Conservation (phyloP, 495 filamentous ascomycete genomes). For the Echria macrotheca region DNA sequence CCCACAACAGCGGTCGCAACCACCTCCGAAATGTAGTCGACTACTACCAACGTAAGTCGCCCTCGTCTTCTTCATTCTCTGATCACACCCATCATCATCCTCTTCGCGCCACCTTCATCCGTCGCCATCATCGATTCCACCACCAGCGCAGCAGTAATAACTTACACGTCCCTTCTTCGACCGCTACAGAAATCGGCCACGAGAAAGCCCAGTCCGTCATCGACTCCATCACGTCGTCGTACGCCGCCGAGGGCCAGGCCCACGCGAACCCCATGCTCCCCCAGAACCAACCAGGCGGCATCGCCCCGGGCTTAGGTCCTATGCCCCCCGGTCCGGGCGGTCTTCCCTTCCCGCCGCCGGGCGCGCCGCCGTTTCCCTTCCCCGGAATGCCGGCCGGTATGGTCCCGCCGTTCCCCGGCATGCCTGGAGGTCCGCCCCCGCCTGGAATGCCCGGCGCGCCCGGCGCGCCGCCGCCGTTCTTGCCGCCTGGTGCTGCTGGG, state of each 20-base stretch:
- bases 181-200: conserved; percentile 78
- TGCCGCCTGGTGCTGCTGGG: too few species aligned
- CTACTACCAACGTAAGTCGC: conserved; percentile 84
- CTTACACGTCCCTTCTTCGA: not conserved
- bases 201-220: conserved; percentile 98
- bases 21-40: conserved; percentile 95
- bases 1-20: conserved; percentile 93
- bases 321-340: conserved; percentile 42
- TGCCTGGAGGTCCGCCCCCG: conserved; percentile 60
- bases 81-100: conserved; percentile 4
- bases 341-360: conserved; percentile 18
- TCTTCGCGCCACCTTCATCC: not conserved
- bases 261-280: conserved; percentile 76
- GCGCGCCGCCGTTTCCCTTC: conserved; percentile 44
- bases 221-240: conserved; percentile 91
- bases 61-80: too few species aligned
- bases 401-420: conserved; percentile 8
- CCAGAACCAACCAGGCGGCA: conserved; percentile 53
- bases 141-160: not conserved
- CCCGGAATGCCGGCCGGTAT: conserved; percentile 14
- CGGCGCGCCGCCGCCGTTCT: conserved; percentile 24
- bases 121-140: not conserved
- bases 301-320: conserved; percentile 36
- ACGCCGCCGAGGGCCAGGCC: conserved; percentile 87
- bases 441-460: conserved; percentile 43